Percentiles rank a stretch among this genome's conserved stretches.
phyloP scores from a whole-genome alignment of 1,284 basidiomycete genomes.

The Pseudozyma thailandica region DNA sequence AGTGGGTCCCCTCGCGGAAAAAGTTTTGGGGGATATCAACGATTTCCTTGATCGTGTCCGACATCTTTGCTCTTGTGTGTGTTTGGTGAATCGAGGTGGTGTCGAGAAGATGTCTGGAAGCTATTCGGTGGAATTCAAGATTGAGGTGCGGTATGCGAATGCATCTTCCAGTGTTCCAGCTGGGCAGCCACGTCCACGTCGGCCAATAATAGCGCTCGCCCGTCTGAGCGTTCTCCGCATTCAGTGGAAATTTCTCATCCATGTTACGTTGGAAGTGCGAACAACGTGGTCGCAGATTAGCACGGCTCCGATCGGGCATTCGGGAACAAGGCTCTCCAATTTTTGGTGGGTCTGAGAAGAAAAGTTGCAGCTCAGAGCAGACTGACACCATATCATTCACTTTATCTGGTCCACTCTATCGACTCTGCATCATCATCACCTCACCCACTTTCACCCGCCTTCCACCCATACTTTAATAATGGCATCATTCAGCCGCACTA shows the following conservation, averaged over 20 bases:
- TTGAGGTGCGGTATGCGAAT: not conserved
- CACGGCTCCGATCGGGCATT: not conserved
- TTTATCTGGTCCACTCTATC: not conserved
- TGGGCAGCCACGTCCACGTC: not conserved
- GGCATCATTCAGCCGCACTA: slow-evolving; percentile 22
- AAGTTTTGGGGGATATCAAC: slow-evolving; percentile 91
- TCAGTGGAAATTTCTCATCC: not conserved
- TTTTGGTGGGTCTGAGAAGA: not conserved
- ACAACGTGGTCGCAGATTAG: no score
- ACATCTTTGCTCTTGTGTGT: slow-evolving; percentile 72
- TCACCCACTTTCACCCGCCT: not conserved
- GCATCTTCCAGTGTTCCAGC: slow-evolving; percentile 22
- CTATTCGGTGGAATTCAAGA: not conserved
- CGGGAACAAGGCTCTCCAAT: no score
- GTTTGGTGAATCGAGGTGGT: not conserved
- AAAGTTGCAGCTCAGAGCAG: no score
- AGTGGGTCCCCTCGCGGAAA: slow-evolving; percentile 91
- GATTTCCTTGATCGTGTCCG: slow-evolving; percentile 89
- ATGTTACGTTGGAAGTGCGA: not conserved
- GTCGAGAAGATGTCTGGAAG: not conserved
- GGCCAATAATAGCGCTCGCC: not conserved
- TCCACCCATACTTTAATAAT: slow-evolving; percentile 5
- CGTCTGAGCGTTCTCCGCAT: slow-evolving; percentile 1
- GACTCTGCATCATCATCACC: slow-evolving; percentile 2
- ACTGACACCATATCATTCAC: not conserved